These are phyloP conservation scores for Dryadomyces sulphureus DNA, from an alignment of 2,329 filamentous ascomycete genomes.

Conservation along the genomic window DNA sequence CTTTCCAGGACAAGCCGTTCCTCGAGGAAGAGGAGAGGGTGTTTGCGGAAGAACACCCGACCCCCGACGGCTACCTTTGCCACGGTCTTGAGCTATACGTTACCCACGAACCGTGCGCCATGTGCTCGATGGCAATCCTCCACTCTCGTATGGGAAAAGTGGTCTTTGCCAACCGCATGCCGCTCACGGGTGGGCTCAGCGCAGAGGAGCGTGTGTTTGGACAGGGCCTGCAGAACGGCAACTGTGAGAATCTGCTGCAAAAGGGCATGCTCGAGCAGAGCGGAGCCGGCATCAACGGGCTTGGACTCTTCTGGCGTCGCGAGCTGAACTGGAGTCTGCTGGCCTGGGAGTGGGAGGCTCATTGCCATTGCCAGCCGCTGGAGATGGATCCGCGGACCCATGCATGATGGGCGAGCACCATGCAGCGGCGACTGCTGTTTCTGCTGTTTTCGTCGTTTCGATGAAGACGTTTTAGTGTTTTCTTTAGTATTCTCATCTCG, in stretches of 20 bases:
- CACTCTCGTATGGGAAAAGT: constrained; percentile 85
- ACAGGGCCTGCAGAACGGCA: not conserved
- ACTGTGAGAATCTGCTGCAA: not conserved
- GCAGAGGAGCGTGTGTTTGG: constrained; percentile 49
- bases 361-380: constrained; percentile 19
- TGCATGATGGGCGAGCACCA: constrained; percentile 5
- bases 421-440: not conserved
- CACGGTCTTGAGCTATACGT: constrained; percentile 87
- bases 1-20: constrained; percentile 54
- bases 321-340: constrained; percentile 79
- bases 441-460: not conserved
- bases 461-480: not conserved
- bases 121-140: constrained; percentile 92
- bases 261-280: not conserved
- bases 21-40: constrained; percentile 49
- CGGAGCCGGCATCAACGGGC: constrained; percentile 27
- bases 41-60: constrained; percentile 49
- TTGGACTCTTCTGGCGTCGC: constrained; percentile 55
- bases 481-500: not conserved
- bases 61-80: constrained; percentile 77
- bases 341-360: constrained; percentile 60
- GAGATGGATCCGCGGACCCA: constrained; percentile 9
- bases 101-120: constrained; percentile 89
- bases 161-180: constrained; percentile 68
- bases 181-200: constrained; percentile 65